Evolutionary conservation across 495 filamentous ascomycete species (phyloP).

Genomic region (Hypoxylon rickii): DNA sequence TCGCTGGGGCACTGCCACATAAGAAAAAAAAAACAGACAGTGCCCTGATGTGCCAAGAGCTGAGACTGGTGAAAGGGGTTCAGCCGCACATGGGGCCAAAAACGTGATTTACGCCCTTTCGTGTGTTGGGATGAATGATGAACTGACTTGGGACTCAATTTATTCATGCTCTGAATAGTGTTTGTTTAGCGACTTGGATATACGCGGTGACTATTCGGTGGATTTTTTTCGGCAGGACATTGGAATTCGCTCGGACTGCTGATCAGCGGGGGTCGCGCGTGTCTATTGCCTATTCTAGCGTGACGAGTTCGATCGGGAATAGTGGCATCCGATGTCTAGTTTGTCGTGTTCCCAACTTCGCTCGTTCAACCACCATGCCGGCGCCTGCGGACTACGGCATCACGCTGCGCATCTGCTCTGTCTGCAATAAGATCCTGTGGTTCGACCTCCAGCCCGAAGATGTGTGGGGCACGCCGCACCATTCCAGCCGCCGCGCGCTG

Average conservation of each 20-base stretch:
- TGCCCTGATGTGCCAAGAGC: too few relatives aligned
- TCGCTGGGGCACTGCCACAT: too few relatives aligned
- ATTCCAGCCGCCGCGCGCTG: constrained; percentile 1
- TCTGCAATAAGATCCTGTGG: constrained; percentile 10
- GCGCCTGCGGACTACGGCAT: too few relatives aligned
- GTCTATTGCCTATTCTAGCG: too few relatives aligned
- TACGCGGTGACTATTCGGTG: background rate
- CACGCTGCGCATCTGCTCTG: constrained; percentile 3
- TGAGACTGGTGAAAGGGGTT: background rate
- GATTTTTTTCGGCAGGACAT: background rate
- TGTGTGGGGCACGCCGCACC: constrained; percentile 2
- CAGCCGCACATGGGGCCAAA: constrained; percentile 14
- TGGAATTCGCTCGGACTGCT: too few relatives aligned
- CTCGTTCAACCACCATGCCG: background rate
- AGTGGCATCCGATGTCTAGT: too few relatives aligned
- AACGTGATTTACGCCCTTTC: background rate
- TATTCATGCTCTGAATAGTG: too few relatives aligned
- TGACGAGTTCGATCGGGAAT: too few relatives aligned
- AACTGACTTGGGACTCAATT: too few relatives aligned
- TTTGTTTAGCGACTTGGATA: background rate
- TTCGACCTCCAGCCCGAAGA: constrained; percentile 20
- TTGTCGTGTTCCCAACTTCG: too few relatives aligned
- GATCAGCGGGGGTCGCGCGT: too few relatives aligned
- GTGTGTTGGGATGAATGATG: background rate
- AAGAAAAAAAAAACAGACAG: too few relatives aligned